Conservation (phyloP, 139 green algal genomes). For the Chlamydomonas incerta region DNA sequence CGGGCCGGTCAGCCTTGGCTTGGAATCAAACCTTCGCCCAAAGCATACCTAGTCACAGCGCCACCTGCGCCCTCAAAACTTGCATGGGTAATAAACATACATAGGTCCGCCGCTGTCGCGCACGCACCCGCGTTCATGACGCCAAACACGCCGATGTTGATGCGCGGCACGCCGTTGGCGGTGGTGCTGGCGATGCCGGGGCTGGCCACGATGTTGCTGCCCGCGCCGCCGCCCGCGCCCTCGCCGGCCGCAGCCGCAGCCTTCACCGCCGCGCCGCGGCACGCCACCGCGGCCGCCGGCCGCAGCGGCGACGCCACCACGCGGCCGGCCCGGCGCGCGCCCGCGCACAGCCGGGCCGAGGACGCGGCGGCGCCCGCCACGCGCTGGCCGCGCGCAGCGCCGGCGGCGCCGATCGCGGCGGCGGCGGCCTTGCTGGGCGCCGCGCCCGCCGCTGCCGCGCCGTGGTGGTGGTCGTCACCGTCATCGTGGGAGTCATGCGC, state of each 20-base stretch:
- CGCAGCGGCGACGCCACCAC: background rate
- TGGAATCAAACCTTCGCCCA: too few relatives aligned
- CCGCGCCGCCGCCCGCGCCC: too few relatives aligned
- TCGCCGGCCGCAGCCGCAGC: background rate
- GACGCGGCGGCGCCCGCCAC: background rate
- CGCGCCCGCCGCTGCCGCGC: too few relatives aligned
- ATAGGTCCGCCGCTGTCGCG: too few relatives aligned
- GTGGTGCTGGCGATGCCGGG: background rate
- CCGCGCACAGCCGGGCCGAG: background rate
- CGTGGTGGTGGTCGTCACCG: too few relatives aligned
- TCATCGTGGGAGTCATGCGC: background rate
- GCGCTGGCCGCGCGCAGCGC: background rate
- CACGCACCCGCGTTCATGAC: conserved; percentile 79
- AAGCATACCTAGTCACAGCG: too few relatives aligned
- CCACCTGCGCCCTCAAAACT: too few relatives aligned
- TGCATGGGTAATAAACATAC: too few relatives aligned
- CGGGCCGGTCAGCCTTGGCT: too few relatives aligned
- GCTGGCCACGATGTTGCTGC: background rate
- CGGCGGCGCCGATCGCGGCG: background rate
- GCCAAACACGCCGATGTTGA: conserved; percentile 79
- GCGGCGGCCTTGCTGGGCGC: too few relatives aligned
- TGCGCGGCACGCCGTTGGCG: conserved; percentile 64
- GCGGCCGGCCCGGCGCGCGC: too few relatives aligned
- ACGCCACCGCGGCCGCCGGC: background rate
- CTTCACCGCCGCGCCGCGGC: background rate